These are phyloP conservation scores for Aquilaria yunnanensis DNA, from an alignment of 345 rosid species.

Conservation along the genomic window DNA sequence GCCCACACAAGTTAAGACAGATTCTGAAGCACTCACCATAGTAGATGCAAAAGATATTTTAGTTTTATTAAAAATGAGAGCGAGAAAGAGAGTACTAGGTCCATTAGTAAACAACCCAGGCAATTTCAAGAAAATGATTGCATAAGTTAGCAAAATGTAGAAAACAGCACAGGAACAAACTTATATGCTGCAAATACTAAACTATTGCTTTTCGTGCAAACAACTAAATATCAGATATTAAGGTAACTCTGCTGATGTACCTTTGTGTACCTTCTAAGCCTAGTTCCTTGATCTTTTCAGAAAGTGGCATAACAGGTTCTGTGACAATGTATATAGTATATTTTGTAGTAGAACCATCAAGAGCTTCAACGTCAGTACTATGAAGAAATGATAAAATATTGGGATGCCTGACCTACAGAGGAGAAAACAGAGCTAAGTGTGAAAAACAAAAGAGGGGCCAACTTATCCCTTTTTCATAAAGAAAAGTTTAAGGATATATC, in stretches of 20 bases:
- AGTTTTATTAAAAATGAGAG: too few relatives aligned
- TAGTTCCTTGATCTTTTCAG: constrained; percentile 95
- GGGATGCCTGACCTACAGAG: constrained; percentile 87
- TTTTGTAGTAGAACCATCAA: constrained; percentile 64
- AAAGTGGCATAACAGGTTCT: constrained; percentile 93
- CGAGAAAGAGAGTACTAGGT: too few relatives aligned
- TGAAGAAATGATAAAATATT: constrained; percentile 88
- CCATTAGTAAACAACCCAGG: too few relatives aligned
- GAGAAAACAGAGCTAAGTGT: constrained; percentile 8
- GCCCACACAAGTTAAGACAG: too few relatives aligned
- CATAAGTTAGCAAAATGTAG: too few relatives aligned
- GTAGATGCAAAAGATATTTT: too few relatives aligned
- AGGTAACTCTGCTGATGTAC: constrained; percentile 26
- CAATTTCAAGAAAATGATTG: too few relatives aligned
- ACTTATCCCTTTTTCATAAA: too few relatives aligned
- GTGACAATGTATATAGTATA: constrained; percentile 89
- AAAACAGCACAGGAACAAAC: too few relatives aligned
- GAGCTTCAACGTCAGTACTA: constrained; percentile 85
- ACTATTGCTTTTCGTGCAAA: neutral
- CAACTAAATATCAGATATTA: neutral
- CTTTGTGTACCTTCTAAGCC: constrained; percentile 87
- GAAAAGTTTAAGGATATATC: too few relatives aligned
- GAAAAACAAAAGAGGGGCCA: neutral
- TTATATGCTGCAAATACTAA: too few relatives aligned
- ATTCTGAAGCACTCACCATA: too few relatives aligned